Conservation (phyloP, 768 basidiomycete genomes). For the Lactifluus rugatus region DNA sequence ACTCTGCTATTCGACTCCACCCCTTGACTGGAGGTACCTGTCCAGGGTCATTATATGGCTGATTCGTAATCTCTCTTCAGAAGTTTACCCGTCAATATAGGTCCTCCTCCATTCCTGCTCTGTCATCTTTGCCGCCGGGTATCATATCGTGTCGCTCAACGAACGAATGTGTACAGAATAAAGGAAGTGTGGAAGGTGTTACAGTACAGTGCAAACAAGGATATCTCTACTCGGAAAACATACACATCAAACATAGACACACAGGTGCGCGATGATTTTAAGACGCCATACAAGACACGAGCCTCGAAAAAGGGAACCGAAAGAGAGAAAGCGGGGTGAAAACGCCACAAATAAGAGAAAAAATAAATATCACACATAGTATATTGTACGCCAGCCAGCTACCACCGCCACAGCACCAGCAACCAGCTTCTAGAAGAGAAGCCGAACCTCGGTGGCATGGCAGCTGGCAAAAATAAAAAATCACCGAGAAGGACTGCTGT, state of each 20-base stretch:
- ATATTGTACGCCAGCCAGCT: neutral
- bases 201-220: neutral
- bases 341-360: neutral
- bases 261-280: neutral
- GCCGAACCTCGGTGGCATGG: neutral
- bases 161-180: neutral
- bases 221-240: neutral
- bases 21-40: neutral
- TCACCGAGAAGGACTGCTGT: neutral
- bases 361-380: neutral
- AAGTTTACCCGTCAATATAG: neutral
- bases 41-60: neutral
- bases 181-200: neutral
- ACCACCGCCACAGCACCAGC: neutral
- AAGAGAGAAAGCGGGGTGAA: neutral
- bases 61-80: neutral
- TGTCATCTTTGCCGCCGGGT: neutral
- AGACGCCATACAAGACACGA: neutral
- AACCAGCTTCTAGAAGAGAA: neutral
- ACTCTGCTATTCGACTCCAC: neutral
- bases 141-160: neutral
- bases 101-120: neutral
- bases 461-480: neutral
- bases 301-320: neutral
- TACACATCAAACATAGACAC: neutral